Conservation (phyloP, 2,329 filamentous ascomycete species). For the Reticulascus tulasneorum region DNA sequence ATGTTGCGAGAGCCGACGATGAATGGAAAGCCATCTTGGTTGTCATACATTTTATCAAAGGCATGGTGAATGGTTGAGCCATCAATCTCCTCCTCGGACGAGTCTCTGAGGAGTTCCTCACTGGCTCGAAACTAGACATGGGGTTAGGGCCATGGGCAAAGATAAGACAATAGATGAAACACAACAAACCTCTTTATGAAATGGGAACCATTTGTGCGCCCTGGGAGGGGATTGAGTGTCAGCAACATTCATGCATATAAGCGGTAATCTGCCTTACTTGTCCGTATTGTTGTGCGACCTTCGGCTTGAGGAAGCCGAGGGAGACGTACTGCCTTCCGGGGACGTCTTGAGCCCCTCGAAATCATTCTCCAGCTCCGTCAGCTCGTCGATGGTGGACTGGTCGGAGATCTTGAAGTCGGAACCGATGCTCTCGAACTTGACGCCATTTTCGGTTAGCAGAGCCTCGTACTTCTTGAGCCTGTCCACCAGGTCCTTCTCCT, state of each 20-base stretch:
- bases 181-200: conserved; percentile 45
- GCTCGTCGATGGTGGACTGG: conserved; percentile 36
- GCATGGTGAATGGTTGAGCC: conserved; percentile 53
- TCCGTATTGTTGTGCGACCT: conserved; percentile 19
- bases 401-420: conserved; percentile 38
- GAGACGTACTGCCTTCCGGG: conserved; percentile 38
- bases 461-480: conserved; percentile 66
- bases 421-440: conserved; percentile 65
- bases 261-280: conserved; percentile 17
- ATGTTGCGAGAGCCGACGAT: conserved; percentile 41
- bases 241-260: too few species aligned
- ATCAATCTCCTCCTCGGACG: conserved; percentile 55
- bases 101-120: conserved; percentile 46
- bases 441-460: conserved; percentile 60
- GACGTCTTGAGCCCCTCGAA: conserved; percentile 52
- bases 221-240: too few species aligned
- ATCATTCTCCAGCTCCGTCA: conserved; percentile 53
- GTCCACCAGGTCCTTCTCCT: conserved; percentile 67
- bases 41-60: conserved; percentile 56
- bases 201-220: conserved; percentile 49
- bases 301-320: conserved; percentile 18
- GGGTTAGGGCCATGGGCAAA: conserved; percentile 1
- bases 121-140: conserved; percentile 43
- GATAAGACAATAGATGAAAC: background rate
- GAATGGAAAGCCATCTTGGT: conserved; percentile 55